Evolutionary conservation across 345 rosid genomes (phyloP), one percentile per base, ranked within the genome.

Genomic region (Euphorbia tirucalli): DNA sequence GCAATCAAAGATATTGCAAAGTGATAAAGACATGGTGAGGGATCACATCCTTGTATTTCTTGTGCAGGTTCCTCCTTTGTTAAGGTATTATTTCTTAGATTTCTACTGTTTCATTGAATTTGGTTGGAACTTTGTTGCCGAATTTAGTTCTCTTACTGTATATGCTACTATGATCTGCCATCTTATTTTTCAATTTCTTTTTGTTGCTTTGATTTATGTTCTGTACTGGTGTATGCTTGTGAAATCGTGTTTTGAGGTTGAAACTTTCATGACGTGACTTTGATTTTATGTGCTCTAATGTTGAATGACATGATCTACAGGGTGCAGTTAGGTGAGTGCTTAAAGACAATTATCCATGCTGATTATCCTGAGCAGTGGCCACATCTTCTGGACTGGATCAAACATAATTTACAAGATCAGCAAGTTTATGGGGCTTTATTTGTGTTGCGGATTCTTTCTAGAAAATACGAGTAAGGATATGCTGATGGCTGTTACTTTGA

Each of bases 341-440:
- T 96, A 49, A 96, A 96, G 85, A 96, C 98, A 11, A 86, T 96
- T 64, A 88, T 96, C 31, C 93, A 90, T 78, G 87, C 93, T 61
- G 99, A 96, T 85, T 96, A 96, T 79, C 99, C 99, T 0, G 99
- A 96, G 84, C 98, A 93, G 82, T 96, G 99, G 99, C 96, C 98
- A 0, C 90, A 71, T 57, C 96, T 96, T 69, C 89, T 96, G 46
- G 97, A 91, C 58, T 96, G 99, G 99, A 88, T 96, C 71, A 90
- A 93, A 80, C 90, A 74, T 85, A 91, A 89, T 78, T 79, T 96
- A 77, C 97, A 88, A 80, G 89, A 82, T 82, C 98, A 91, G 73
- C 95, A 96, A 83, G 91, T 93, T 52, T 91, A 89, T 71, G 96
- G 96, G 70, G 92, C 99, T 71, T 75, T 96, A 73, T 93, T 87